A percentile compares a stretch with the other conserved stretches of the same genome.
Conservation (phyloP, 2,329 filamentous ascomycete species). For the Fusarium paranaense region DNA sequence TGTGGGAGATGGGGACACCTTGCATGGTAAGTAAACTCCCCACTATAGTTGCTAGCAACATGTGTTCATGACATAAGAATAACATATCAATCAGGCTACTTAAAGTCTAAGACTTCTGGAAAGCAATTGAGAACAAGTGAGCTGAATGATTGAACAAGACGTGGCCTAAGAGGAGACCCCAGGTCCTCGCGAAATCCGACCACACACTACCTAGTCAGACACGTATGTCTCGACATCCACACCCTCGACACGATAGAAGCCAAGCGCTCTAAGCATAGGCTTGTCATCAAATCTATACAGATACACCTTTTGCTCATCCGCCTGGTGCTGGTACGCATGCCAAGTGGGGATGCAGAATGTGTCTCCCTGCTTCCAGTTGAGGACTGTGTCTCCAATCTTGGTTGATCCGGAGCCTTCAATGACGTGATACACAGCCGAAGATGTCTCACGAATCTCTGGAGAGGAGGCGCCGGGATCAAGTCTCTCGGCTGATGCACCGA, state of each 20-base stretch:
- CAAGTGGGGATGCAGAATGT: slow-evolving; percentile 67
- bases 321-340: slow-evolving; percentile 61
- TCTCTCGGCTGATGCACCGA: slow-evolving; percentile 61
- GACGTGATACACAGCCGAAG: slow-evolving; percentile 66
- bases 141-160: not conserved
- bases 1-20: not conserved
- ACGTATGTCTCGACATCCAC: slow-evolving; percentile 27
- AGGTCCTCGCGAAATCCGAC: not conserved
- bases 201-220: slow-evolving; percentile 1
- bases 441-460: slow-evolving; percentile 57
- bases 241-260: slow-evolving; percentile 53
- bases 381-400: slow-evolving; percentile 51
- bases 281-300: slow-evolving; percentile 66
- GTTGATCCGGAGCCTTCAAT: slow-evolving; percentile 58
- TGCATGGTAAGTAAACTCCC: not conserved
- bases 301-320: slow-evolving; percentile 54
- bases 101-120: not conserved
- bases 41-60: not conserved
- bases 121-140: not conserved
- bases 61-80: not conserved
- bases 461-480: slow-evolving; percentile 53
- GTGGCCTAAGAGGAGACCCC: too few relatives aligned
- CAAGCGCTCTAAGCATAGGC: slow-evolving; percentile 64
- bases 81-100: not conserved
- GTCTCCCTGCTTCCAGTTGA: slow-evolving; percentile 61